Evolutionary conservation across 331 rosid species (phyloP), one percentile per base, ranked within the genome.

Genomic region (Erythrophleum ivorense): DNA sequence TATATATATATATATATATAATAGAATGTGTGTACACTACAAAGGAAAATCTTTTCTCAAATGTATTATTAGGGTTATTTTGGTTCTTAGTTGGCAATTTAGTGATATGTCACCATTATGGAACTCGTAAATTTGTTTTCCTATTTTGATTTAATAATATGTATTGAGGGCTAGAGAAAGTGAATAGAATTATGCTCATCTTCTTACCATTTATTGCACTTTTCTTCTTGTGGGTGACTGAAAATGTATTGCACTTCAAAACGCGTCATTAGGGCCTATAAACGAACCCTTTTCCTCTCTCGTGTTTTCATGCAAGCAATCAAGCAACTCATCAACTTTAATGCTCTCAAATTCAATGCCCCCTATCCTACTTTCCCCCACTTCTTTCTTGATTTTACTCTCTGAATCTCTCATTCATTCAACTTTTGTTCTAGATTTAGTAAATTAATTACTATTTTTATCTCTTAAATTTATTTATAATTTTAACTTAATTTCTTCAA

Each of bases 221-320:
- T 55, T 57, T 55, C 29, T 57, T 19, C 3, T 5, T 54, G 9
- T 16, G 60, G 60, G 60, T 54, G 60, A n/a, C 2, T 24, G 29
- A 24, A 38, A 19, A 57, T 57, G n/a, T 19, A 59, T 59, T 24
- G 66, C 66, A 9, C 66, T 11, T 24, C 2, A 82, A 86, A 57
- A 54, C 89, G 87, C 87, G 89, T 86, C 6, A 57, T 64, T 80
- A 66, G 65, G 63, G 48, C 46, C 85, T 80, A 86, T 83, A 80
- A 83, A 83, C 80, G 69, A 63, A 43, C 81, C 57, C 78, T 67
- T 36, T 68, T 77, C 67, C 54, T 74, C 31, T 70, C 33, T 48
- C 72, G 73, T 3, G 49, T 73, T 71, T 31, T 74, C 90, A 77
- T 87, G 86, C 84, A 77, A 77, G 49, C 82, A 67, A 43, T 68